These are phyloP conservation scores for Aspergillus arachidicola DNA, from an alignment of 2,329 filamentous ascomycete species.

Conservation along the genomic window DNA sequence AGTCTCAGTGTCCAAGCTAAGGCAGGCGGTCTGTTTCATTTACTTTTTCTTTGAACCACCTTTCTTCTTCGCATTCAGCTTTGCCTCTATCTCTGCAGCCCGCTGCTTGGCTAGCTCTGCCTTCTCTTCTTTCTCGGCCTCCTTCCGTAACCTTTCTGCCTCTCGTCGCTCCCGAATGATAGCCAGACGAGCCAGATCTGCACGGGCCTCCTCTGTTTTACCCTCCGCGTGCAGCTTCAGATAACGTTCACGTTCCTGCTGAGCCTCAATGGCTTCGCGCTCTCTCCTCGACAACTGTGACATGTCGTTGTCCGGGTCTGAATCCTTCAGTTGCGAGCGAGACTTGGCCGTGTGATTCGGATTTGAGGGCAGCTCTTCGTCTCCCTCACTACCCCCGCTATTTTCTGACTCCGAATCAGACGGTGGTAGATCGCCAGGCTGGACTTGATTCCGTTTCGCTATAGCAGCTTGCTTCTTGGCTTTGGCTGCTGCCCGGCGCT, in stretches of 20 bases:
- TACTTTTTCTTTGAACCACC: conserved; percentile 23
- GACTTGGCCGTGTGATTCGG: conserved; percentile 78
- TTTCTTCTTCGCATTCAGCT: conserved; percentile 43
- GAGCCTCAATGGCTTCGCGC: conserved; percentile 79
- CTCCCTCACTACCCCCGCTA: conserved; percentile 38
- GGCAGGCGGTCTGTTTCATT: neutral
- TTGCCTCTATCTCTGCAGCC: conserved; percentile 43
- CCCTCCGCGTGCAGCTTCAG: conserved; percentile 89
- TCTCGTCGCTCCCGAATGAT: conserved; percentile 84
- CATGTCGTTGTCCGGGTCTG: conserved; percentile 50
- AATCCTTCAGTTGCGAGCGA: conserved; percentile 64
- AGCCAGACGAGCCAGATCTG: conserved; percentile 80
- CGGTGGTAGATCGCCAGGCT: conserved; percentile 83
- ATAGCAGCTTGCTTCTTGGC: conserved; percentile 89
- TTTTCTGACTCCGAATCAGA: conserved; percentile 60
- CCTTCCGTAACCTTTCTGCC: conserved; percentile 78
- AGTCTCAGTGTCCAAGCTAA: neutral
- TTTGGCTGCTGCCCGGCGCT: conserved; percentile 84
- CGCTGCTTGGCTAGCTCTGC: conserved; percentile 44
- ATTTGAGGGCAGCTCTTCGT: conserved; percentile 67
- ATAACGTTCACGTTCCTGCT: conserved; percentile 86
- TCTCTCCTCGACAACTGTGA: conserved; percentile 67
- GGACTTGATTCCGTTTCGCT: conserved; percentile 70
- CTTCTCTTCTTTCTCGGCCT: conserved; percentile 66
- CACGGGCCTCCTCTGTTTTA: conserved; percentile 94